Evolutionary conservation across 306 rosid genomes (phyloP).

Genomic region (Trichosanthes cucumerina): DNA sequence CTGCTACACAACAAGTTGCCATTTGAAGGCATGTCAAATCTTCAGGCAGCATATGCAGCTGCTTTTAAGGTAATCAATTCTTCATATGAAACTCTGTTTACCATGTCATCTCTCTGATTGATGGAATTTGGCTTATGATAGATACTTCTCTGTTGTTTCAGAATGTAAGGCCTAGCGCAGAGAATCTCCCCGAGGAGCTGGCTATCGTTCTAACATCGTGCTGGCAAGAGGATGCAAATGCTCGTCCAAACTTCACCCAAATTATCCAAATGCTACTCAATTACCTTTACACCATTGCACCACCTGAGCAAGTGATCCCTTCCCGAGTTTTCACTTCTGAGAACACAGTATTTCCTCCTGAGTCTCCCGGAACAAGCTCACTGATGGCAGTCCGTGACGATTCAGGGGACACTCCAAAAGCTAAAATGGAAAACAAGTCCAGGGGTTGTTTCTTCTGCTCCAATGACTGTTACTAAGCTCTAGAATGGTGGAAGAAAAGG

Average conservation of each 20-base stretch:
- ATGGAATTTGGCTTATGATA: background rate
- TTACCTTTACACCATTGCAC: conserved; percentile 65
- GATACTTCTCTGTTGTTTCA: conserved; percentile 27
- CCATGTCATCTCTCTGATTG: background rate
- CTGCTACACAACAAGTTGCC: conserved; percentile 88
- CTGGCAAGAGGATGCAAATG: conserved; percentile 92
- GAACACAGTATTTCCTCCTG: conserved; percentile 60
- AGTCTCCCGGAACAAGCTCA: conserved; percentile 92
- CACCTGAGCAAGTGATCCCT: conserved; percentile 52
- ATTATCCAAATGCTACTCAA: conserved; percentile 76
- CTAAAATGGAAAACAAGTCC: conserved; percentile 41
- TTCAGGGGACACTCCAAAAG: conserved; percentile 56
- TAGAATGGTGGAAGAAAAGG: conserved; percentile 17
- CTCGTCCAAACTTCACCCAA: conserved; percentile 74
- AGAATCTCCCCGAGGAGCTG: conserved; percentile 67
- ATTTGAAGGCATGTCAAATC: conserved; percentile 98
- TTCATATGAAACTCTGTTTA: background rate
- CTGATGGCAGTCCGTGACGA: conserved; percentile 61
- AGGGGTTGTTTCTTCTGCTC: conserved; percentile 80
- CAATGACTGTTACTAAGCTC: conserved; percentile 63
- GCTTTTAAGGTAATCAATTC: conserved; percentile 61
- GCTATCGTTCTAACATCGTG: conserved; percentile 65
- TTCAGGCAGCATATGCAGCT: conserved; percentile 95
- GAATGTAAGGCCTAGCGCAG: conserved; percentile 93
- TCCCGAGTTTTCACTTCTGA: conserved; percentile 60